Evolutionary conservation across 75 land plant species (phyloP).

Genomic region (Sequoia sempervirens): DNA sequence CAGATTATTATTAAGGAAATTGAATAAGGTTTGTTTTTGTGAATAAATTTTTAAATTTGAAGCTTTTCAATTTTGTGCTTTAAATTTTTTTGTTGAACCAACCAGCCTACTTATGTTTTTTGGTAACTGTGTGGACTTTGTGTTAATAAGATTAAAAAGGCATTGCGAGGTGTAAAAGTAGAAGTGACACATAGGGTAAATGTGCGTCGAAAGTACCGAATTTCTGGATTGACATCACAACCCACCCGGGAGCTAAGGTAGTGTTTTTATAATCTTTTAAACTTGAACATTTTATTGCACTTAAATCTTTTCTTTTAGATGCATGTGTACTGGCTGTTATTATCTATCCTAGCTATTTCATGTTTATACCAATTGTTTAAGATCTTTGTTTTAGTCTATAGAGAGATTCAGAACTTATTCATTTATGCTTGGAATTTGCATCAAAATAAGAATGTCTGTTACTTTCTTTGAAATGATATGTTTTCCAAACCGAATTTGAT

Average conservation of each 20-base stretch:
- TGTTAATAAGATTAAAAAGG: slow-evolving; percentile 58
- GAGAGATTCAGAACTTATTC: background rate
- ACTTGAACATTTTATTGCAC: background rate
- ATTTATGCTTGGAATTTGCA: background rate
- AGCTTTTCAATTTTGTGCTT: background rate
- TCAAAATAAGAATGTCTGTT: background rate
- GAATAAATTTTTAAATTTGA: background rate
- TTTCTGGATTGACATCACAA: slow-evolving; percentile 66
- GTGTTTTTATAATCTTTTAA: slow-evolving; percentile 4
- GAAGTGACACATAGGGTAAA: slow-evolving; percentile 76
- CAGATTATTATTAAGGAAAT: background rate
- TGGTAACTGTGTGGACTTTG: background rate
- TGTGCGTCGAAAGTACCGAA: slow-evolving; percentile 67
- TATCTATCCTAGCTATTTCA: background rate
- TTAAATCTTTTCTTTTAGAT: background rate
- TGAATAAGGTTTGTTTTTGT: background rate
- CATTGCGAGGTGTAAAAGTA: slow-evolving; percentile 67
- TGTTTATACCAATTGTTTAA: background rate
- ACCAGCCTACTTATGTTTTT: no score
- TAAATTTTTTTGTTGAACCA: background rate
- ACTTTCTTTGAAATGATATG: background rate
- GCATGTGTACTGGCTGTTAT: background rate
- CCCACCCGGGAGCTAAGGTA: slow-evolving; percentile 65
- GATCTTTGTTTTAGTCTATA: background rate
- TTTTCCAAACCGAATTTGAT: background rate